These are phyloP conservation scores for Mycena belliarum DNA, from an alignment of 768 basidiomycete genomes.

Conservation along the genomic window DNA sequence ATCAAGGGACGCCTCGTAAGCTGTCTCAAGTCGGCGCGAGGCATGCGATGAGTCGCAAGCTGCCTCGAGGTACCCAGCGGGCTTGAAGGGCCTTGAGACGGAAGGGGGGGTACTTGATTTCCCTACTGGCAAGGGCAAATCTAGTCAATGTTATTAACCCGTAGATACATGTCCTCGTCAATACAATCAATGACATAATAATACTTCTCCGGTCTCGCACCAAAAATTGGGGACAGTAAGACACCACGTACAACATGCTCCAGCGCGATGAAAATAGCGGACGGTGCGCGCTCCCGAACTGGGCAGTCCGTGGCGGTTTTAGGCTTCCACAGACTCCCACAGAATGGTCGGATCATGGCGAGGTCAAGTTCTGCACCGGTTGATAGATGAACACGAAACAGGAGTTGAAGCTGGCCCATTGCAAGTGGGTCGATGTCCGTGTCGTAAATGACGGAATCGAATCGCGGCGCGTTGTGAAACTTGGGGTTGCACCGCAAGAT, in stretches of 20 bases:
- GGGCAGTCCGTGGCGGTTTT: neutral
- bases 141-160: neutral
- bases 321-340: neutral
- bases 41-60: no score
- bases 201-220: neutral
- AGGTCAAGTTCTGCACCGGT: neutral
- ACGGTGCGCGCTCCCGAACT: neutral
- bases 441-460: neutral
- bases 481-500: neutral
- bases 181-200: neutral
- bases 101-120: no score
- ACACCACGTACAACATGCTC: neutral
- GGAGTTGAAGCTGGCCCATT: neutral
- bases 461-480: neutral
- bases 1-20: no score
- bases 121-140: no score
- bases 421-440: neutral
- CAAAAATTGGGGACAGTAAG: neutral
- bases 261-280: neutral
- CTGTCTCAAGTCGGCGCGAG: no score
- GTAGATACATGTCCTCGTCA: neutral
- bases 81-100: no score
- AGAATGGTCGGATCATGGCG: neutral
- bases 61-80: no score
- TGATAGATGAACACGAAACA: neutral